Evolutionary conservation across 176 grass and related monocot species (phyloP), one percentile per base, ranked within the genome.

Genomic region (Panicum miliaceum): DNA sequence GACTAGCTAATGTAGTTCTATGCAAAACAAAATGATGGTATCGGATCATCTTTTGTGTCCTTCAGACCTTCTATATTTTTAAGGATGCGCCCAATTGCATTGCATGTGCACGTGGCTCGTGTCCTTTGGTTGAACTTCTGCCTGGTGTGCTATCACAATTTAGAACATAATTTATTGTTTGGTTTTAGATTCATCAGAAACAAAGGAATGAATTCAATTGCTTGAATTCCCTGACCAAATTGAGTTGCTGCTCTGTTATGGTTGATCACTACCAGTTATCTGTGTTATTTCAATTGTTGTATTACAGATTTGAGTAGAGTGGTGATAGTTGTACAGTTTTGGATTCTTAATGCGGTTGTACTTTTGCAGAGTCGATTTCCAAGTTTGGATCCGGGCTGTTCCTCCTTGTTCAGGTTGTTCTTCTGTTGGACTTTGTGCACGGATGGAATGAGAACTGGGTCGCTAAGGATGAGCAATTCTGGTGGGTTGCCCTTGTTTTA

Each of bases 371-470:
- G 79, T 94, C 91, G 0, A 89, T 94, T 71, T 94, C 96, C 68
- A 99, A 99, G 85, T 99, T 99, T 66, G 96, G 96, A 18, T 99
- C 96, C 54, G 96, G 96, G 83, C 57, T 99, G 35, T 99, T 99
- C 84, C 96, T 99, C 60, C 91, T 99, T 6, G 96, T 99, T 76
- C 96, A 99, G 77, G 96, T 99, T 38, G 89, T 99, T 85, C 96
- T 99, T 77, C 85, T 99, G 77, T 86, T 99, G 70, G 96, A 99
- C 40, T 96, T 99, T 45, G 93, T 99, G 67, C 96, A 99, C 27
- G 96, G 93, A 78, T 99, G 96, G 93, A 99, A 99, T 37, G 93
- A 96, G 61, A 99, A 81, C 84, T 99, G 96, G 96, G 91, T 99
- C 1, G 82, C 96, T 7, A 99, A 96, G 86, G 96, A 99, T 85